Base-by-base conservation (phyloP, 23 red algal genomes). In the Agarophyton chilense region DNA sequence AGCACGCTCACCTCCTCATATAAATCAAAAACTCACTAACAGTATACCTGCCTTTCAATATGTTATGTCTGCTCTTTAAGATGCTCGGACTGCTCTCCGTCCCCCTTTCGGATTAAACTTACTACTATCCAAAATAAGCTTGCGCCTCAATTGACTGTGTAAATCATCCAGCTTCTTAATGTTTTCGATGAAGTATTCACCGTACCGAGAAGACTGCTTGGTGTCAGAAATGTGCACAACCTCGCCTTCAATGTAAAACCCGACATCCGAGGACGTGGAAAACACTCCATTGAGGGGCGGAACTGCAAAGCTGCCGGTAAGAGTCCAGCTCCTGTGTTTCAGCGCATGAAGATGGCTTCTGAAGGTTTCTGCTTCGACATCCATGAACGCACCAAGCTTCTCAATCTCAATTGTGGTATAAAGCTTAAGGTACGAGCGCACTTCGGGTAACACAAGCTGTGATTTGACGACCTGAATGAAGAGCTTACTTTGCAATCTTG, bases 321-420 rank as follows among this genome's bases (percentile, higher is more conserved):
- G 43, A 21, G 85, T 77, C 71, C 84, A 98, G 79, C 83, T 92
- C 78, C 93, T 95, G 77, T 95, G 90, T 66, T 99, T 99, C 36
- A 99, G 61, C 17, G 81, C 83, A 80, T 96, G 79, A 29, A 99
- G 68, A 52, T 90, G 72, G 21, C 87, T 92, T 36, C 88, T 66
- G 49, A 94, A 76, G 17, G 79, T 84, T 33, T 72, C 72, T n/a
- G 67, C 56, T 13, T 94, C 90, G n/a, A 94, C 81, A 78, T 94
- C 91, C 93, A 99, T 93, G 12, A 95, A 94, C 26, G 88, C 73
- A n/a, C 88, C 92, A 31, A 99, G 92, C 72, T 99, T 99, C 53
- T 76, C 71, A 56, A 99, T 77, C 50, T 96, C 89, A 72, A 99
- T 99, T 6, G 84, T 95, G 2, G 87, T 92, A 46, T 99, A 99